These are phyloP conservation scores for Rhodotorula sp. DNA, from an alignment of 1,284 basidiomycete species.

Conservation along the genomic window DNA sequence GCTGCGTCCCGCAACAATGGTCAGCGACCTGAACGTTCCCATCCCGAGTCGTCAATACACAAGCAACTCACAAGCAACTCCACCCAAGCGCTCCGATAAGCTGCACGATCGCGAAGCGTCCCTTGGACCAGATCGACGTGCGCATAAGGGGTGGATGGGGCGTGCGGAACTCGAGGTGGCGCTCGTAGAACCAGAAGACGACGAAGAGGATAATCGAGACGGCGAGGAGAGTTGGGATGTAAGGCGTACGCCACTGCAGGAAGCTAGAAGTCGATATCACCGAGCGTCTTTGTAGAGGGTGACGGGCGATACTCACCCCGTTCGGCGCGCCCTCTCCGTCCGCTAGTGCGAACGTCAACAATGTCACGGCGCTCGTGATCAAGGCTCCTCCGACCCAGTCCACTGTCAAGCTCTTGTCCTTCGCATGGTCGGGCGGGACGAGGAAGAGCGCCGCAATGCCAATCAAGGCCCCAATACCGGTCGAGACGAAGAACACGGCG, in stretches of 20 bases:
- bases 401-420: slow-evolving; percentile 57
- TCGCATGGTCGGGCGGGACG: slow-evolving; percentile 56
- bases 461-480: slow-evolving; percentile 58
- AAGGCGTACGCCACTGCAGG: slow-evolving; percentile 34
- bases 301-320: slow-evolving; percentile 17
- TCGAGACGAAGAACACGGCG: slow-evolving; percentile 59
- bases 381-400: slow-evolving; percentile 80
- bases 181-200: slow-evolving; percentile 68
- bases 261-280: no score
- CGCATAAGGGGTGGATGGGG: slow-evolving; percentile 65
- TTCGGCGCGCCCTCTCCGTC: slow-evolving; percentile 63
- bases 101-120: slow-evolving; percentile 65
- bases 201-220: slow-evolving; percentile 61
- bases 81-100: slow-evolving; percentile 67
- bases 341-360: slow-evolving; percentile 75
- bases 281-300: no score
- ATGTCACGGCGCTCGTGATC: slow-evolving; percentile 68
- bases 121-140: slow-evolving; percentile 65
- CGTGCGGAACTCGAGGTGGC: slow-evolving; percentile 54
- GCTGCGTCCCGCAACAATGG: not conserved
- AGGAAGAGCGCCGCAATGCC: slow-evolving; percentile 56
- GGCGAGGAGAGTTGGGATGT: slow-evolving; percentile 59
- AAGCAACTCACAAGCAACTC: slow-evolving; percentile 51
- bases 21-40: not conserved
- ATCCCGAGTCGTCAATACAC: no score